Conservation (phyloP, 2,329 filamentous ascomycete genomes). For the Ophiosphaerella korrae region DNA sequence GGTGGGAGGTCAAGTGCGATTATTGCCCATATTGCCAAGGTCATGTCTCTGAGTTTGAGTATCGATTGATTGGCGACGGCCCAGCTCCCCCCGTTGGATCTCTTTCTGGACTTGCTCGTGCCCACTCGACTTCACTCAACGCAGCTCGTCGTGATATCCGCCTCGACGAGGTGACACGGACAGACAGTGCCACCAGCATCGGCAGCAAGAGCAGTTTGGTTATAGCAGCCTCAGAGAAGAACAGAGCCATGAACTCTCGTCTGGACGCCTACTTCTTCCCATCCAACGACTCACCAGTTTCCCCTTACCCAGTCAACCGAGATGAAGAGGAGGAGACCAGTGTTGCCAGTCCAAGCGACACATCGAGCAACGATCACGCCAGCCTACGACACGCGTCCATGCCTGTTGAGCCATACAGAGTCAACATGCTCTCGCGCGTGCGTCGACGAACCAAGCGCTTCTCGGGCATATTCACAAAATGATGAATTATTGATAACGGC, state of each 20-base stretch:
- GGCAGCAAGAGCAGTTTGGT: constrained; percentile 42
- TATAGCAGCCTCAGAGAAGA: constrained; percentile 45
- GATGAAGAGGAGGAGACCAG: constrained; percentile 40
- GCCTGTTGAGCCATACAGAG: constrained; percentile 33
- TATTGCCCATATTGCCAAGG: constrained; percentile 55
- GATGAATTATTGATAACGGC: constrained; percentile 6
- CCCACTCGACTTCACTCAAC: constrained; percentile 46
- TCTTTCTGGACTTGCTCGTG: constrained; percentile 44
- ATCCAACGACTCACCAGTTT: constrained; percentile 27
- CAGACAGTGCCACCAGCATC: constrained; percentile 45
- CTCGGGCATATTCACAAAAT: constrained; percentile 45
- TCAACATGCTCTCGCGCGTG: constrained; percentile 42
- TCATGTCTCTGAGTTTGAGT: constrained; percentile 50
- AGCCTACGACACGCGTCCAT: constrained; percentile 38
- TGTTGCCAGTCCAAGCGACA: constrained; percentile 41
- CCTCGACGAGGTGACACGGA: constrained; percentile 43
- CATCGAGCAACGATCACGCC: constrained; percentile 38
- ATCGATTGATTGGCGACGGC: constrained; percentile 52
- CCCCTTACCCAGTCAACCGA: constrained; percentile 31
- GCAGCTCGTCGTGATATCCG: constrained; percentile 46
- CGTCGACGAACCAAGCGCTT: constrained; percentile 44
- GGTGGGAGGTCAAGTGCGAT: constrained; percentile 56
- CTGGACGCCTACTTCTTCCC: constrained; percentile 47
- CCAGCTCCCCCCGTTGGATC: constrained; percentile 47
- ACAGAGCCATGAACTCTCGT: constrained; percentile 46